Evolutionary conservation across 192 early-diverging fungal species (phyloP).

Genomic region (Backusella australiensis): DNA sequence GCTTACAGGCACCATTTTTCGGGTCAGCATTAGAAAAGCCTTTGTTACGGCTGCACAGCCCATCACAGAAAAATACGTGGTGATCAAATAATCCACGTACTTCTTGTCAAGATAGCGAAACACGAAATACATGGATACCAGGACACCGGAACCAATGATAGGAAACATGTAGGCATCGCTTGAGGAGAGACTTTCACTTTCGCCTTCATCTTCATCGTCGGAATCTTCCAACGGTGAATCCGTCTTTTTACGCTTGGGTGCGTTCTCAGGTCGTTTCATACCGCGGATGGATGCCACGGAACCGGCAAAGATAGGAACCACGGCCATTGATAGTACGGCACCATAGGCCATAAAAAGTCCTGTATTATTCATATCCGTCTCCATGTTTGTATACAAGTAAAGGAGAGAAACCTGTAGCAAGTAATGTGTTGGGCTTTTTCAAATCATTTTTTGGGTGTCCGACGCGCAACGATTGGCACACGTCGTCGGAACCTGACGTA

Average conservation of each 20-base stretch:
- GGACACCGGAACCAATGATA: slow-evolving; percentile 77
- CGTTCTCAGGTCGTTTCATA: slow-evolving; percentile 29
- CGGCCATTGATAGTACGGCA: slow-evolving; percentile 82
- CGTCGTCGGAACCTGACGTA: slow-evolving; percentile 1
- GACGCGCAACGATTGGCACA: background rate
- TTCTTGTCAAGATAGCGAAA: slow-evolving; percentile 58
- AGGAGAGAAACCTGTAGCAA: background rate
- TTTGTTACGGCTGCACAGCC: slow-evolving; percentile 79
- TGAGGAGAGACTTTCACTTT: slow-evolving; percentile 71
- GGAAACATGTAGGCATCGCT: slow-evolving; percentile 95
- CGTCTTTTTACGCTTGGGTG: slow-evolving; percentile 43
- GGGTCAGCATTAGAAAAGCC: slow-evolving; percentile 49
- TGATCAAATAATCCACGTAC: slow-evolving; percentile 10
- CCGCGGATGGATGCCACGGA: slow-evolving; percentile 61
- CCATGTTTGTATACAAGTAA: background rate
- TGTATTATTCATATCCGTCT: background rate
- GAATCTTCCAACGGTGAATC: slow-evolving; percentile 46
- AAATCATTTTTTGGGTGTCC: background rate
- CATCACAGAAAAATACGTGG: slow-evolving; percentile 78
- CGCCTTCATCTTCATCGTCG: slow-evolving; percentile 65
- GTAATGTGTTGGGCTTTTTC: background rate
- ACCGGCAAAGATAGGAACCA: slow-evolving; percentile 85
- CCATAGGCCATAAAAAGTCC: slow-evolving; percentile 79
- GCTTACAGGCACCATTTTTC: slow-evolving; percentile 42
- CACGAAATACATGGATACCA: slow-evolving; percentile 82